A percentile compares a stretch with the other conserved stretches of the same genome.
Evolutionary conservation across 495 filamentous ascomycete species (phyloP).

Genomic region (Aspergillus cavernicola): DNA sequence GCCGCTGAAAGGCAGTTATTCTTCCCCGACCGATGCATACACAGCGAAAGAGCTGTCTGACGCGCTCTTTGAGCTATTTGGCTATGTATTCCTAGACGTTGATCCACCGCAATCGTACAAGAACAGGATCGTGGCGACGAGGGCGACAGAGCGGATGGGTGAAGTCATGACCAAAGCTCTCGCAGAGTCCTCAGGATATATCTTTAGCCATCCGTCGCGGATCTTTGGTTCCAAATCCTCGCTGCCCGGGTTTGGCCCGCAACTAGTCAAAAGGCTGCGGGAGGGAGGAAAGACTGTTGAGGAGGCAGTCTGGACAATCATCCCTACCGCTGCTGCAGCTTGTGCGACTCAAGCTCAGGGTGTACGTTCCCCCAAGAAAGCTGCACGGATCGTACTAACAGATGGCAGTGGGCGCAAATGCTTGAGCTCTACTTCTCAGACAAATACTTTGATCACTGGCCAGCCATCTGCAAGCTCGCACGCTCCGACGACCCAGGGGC

Average conservation of each 20-base stretch:
- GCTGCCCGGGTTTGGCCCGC: constrained; percentile 53
- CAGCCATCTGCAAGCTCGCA: constrained; percentile 45
- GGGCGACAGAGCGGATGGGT: constrained; percentile 50
- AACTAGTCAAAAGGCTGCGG: constrained; percentile 57
- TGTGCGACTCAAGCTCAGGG: constrained; percentile 60
- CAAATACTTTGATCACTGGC: constrained; percentile 40
- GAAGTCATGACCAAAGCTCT: constrained; percentile 54
- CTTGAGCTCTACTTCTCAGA: constrained; percentile 63
- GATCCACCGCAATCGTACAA: constrained; percentile 48
- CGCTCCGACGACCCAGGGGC: constrained; percentile 5
- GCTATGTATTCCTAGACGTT: constrained; percentile 52
- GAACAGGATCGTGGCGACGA: constrained; percentile 51
- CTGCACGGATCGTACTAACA: neutral
- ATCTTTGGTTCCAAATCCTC: constrained; percentile 22
- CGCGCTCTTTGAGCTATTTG: constrained; percentile 66
- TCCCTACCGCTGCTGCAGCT: constrained; percentile 47
- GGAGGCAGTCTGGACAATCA: constrained; percentile 60
- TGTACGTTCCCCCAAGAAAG: neutral
- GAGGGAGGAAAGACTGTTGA: constrained; percentile 52
- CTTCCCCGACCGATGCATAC: constrained; percentile 22
- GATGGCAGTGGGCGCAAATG: constrained; percentile 45
- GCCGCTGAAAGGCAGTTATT: constrained; percentile 64
- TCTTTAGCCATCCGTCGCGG: constrained; percentile 32
- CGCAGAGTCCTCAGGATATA: neutral
- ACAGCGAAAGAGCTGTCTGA: constrained; percentile 73